Evolutionary conservation across 2,329 filamentous ascomycete genomes (phyloP).

Genomic region (Monosporascus sp.): DNA sequence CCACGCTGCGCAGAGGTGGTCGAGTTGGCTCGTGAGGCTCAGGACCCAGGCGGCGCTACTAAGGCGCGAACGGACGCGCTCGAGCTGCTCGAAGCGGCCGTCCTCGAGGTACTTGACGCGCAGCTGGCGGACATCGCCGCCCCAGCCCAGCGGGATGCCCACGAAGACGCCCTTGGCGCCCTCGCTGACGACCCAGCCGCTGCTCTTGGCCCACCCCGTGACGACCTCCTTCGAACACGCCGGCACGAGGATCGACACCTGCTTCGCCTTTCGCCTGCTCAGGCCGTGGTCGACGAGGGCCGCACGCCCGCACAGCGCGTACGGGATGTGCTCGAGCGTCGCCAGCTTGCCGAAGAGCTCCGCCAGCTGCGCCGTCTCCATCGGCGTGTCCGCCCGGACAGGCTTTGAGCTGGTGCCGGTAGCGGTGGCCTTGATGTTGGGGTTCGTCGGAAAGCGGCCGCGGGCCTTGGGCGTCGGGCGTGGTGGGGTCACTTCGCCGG

Average conservation of each 20-base stretch:
- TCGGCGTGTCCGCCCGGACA: constrained; percentile 15
- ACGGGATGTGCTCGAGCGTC: constrained; percentile 38
- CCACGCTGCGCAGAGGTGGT: constrained; percentile 21
- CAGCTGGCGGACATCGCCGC: constrained; percentile 27
- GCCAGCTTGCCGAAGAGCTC: constrained; percentile 35
- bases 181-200: constrained; percentile 3
- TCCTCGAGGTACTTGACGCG: constrained; percentile 31
- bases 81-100: constrained; percentile 25
- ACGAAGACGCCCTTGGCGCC: constrained; percentile 33
- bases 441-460: constrained; percentile 1
- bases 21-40: constrained; percentile 18
- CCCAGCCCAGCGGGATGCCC: constrained; percentile 35
- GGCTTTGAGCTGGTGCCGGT: background rate
- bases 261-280: constrained; percentile 18
- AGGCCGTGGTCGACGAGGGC: constrained; percentile 42
- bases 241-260: constrained; percentile 39
- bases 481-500: background rate
- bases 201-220: constrained; percentile 31
- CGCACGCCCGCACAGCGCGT: constrained; percentile 40
- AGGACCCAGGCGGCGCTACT: constrained; percentile 15
- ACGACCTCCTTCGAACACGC: constrained; percentile 30
- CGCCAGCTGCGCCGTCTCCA: constrained; percentile 25
- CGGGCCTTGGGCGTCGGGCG: background rate
- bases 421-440: background rate
- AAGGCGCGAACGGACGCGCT: constrained; percentile 10